Conservation (phyloP, 176 grass and related monocot genomes). For the Eragrostis curvula region DNA sequence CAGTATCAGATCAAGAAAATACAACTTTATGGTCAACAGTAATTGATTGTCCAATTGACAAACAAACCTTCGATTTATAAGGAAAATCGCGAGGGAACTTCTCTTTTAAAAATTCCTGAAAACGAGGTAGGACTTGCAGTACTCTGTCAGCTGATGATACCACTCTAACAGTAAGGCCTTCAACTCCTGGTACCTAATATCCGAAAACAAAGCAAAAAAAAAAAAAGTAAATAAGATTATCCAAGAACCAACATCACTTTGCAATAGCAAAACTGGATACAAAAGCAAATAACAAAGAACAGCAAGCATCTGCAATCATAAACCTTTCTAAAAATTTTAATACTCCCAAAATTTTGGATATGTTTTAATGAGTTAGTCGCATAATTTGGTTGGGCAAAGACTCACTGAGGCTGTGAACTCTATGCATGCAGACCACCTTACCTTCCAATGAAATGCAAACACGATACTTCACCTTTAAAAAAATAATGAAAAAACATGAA, state of each 20-base stretch:
- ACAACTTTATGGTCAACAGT: slow-evolving; percentile 15
- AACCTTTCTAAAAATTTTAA: neutral
- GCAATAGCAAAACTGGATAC: neutral
- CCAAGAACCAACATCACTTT: slow-evolving; percentile 23
- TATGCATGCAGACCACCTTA: slow-evolving; percentile 12
- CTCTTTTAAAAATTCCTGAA: slow-evolving; percentile 78
- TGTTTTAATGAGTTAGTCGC: neutral
- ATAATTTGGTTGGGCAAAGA: slow-evolving; percentile 1
- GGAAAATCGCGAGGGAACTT: slow-evolving; percentile 83
- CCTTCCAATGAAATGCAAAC: slow-evolving; percentile 8
- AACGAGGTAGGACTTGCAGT: slow-evolving; percentile 68
- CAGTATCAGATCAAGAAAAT: slow-evolving; percentile 18
- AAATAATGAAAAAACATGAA: slow-evolving; percentile 2
- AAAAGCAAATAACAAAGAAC: slow-evolving; percentile 19
- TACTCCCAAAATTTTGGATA: neutral
- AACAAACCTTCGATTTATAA: slow-evolving; percentile 90
- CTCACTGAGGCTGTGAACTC: neutral
- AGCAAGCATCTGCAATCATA: slow-evolving; percentile 17
- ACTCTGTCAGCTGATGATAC: slow-evolving; percentile 78
- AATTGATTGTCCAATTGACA: slow-evolving; percentile 20
- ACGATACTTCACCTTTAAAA: neutral
- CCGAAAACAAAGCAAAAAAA: slow-evolving; percentile 34
- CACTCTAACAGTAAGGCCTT: slow-evolving; percentile 90
- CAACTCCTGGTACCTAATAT: slow-evolving; percentile 78
- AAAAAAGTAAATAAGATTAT: slow-evolving; percentile 40